Evolutionary conservation across 768 basidiomycete genomes (phyloP).

Genomic region (Zangia roseola): DNA sequence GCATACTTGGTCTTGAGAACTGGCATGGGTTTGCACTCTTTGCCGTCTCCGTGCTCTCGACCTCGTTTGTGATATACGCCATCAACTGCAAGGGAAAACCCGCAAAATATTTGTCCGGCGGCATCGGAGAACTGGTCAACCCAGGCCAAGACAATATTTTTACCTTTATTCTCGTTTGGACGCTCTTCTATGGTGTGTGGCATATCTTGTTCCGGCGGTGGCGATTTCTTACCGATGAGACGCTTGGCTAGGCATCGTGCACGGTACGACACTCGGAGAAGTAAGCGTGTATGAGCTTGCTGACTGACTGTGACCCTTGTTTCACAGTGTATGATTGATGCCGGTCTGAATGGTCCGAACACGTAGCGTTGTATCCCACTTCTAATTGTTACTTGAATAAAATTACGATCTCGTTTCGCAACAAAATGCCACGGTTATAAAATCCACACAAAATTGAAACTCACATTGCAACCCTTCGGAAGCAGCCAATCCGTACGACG

Average conservation of each 20-base stretch:
- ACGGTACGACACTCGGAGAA: conserved; percentile 35
- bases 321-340: conserved; percentile 41
- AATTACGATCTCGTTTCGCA: not conserved
- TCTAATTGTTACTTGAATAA: not conserved
- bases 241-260: conserved; percentile 41
- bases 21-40: conserved; percentile 82
- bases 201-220: not conserved
- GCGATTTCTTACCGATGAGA: not conserved
- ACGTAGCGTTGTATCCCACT: not conserved
- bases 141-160: conserved; percentile 90
- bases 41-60: conserved; percentile 61
- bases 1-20: conserved; percentile 87
- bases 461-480: conserved; percentile 4
- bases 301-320: conserved; percentile 10
- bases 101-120: conserved; percentile 59
- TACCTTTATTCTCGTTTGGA: conserved; percentile 92
- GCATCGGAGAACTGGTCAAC: conserved; percentile 66
- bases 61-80: conserved; percentile 59
- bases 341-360: not conserved
- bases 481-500: conserved; percentile 12
- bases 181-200: conserved; percentile 81
- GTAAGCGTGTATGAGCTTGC: conserved; percentile 1
- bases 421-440: not conserved
- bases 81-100: conserved; percentile 73
- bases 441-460: conserved; percentile 11